phyloP scores from a whole-genome alignment of 139 green algal species.

The Marvania coccoides region DNA sequence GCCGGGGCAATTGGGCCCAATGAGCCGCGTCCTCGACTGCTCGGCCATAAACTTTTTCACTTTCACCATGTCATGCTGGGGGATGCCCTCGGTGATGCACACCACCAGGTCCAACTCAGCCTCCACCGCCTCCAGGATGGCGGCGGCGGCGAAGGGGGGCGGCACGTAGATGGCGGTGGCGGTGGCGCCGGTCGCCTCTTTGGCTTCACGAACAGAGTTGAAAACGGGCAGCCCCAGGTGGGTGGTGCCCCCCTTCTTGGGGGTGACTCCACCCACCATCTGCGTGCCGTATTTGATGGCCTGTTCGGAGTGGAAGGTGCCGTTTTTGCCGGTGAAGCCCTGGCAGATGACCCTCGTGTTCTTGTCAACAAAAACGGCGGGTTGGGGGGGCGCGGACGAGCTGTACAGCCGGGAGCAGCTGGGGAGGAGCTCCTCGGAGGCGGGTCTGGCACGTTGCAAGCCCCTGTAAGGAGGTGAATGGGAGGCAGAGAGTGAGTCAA shows the following conservation, averaged over 20 bases:
- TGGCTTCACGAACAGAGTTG: constrained; percentile 83
- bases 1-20: constrained; percentile 97
- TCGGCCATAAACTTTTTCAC: constrained; percentile 90
- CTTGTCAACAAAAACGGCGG: constrained; percentile 96
- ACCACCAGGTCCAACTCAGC: constrained; percentile 94
- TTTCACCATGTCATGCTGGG: constrained; percentile 38
- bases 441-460: too few species aligned
- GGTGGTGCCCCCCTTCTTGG: constrained; percentile 89
- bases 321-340: constrained; percentile 96
- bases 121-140: constrained; percentile 90
- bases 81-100: constrained; percentile 99
- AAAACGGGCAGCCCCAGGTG: constrained; percentile 97
- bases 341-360: constrained; percentile 91
- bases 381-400: too few species aligned
- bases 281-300: constrained; percentile 97
- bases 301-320: constrained; percentile 96
- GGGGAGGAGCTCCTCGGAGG: too few species aligned
- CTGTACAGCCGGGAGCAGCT: too few species aligned
- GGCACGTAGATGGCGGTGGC: constrained; percentile 95
- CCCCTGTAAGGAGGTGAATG: too few species aligned
- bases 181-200: constrained; percentile 63
- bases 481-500: too few species aligned
- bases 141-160: constrained; percentile 85
- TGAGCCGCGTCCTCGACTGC: constrained; percentile 85
- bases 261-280: constrained; percentile 96